Base-by-base conservation (phyloP, 495 filamentous ascomycete species). In the Neurospora sp. region DNA sequence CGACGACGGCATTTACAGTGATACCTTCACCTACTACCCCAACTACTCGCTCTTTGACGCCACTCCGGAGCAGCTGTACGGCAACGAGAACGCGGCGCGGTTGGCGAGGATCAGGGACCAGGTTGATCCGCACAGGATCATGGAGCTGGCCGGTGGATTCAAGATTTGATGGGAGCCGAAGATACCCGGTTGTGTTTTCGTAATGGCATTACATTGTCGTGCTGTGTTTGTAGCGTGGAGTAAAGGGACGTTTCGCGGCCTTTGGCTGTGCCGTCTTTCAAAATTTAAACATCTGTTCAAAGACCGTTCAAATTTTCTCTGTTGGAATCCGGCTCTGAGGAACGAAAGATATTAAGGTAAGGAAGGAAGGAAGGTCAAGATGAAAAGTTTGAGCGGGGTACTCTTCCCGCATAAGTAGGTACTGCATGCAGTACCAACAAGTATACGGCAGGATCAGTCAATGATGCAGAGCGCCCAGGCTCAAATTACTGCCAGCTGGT, bases 111-210 rank as follows among this genome's bases (percentile, higher is more conserved):
- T 79, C 35, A 71, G 77, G 35, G 31, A 71, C 20, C 40, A 16
- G 0, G 35, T 76, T 20, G 78, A 79, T 59, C 78, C 78, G 0
- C 40, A 39, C 0, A 38, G 75, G 31, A 38, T 79, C n/a, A 79
- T 79, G 78, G 77, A 76, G 11, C 39, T 77, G 6, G 75, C 75
- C 1, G 78, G 78, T 1, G 78, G 78, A 2, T 79, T 75, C 40
- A 48, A n/a, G 1, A 72, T 79, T 7, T 79, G 48, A 77, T 16
- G 16, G 41, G 41, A 44, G 5, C 41, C 6, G 42, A 44, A 9
- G 42, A 44, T n/a, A n/a, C 40, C 5, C 40, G 40, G 0, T n/a
- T n/a, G 42, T 44, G 8, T 18, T 5, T n/a, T n/a, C 12, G 42
- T 10, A 42, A 22, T 40, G 22, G 41, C 16, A 31, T 16, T 12